Base-by-base conservation (phyloP, 1,139 yeast species). In the Kodamaea sp. region DNA sequence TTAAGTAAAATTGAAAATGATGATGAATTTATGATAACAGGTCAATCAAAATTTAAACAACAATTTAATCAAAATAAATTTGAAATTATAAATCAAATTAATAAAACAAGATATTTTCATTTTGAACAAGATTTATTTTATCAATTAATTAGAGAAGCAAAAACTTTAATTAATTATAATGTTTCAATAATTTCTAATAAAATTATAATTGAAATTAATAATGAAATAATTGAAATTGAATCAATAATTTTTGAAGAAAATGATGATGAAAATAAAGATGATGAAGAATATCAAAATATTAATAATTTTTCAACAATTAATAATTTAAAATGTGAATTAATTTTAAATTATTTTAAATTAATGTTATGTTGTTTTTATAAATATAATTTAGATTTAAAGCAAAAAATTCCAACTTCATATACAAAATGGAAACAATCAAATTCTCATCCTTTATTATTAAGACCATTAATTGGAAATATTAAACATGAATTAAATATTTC, bases 41-140 rank as follows among this genome's bases (percentile, higher is more conserved):
- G 80, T 2, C 77, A 74, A 48, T 67, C 78, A 0, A 49, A 55
- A 15, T 63, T 70, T 24, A 55, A 54, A 7, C 50, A 52, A 27
- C 50, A 55, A 9, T 54, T 55, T 31, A 34, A 37, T 5, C 31
- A 41, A 5, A 38, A 54, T 27, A 57, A 56, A n/a, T 67, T 68
- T n/a, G 60, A 57, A 8, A 62, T 75, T 8, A 69, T 76, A n/a
- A 67, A 70, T 45, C 73, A 71, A 24, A 80, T 84, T 24, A 73
- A 75, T 48, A 75, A 65, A 44, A 81, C 87, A 0, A 68, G 96
- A 37, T 81, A 75, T 48, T 78, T 81, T 45, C 67, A 90, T 7
- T 90, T 90, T 64, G 97, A 90, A 54, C 94, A 87, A 52, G 97
- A 90, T 55, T 67, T 84, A 35, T 79, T 78, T 50, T 76, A 78